phyloP scores from a whole-genome alignment of 2,329 filamentous ascomycete species.

The Aspergillus sp. region DNA sequence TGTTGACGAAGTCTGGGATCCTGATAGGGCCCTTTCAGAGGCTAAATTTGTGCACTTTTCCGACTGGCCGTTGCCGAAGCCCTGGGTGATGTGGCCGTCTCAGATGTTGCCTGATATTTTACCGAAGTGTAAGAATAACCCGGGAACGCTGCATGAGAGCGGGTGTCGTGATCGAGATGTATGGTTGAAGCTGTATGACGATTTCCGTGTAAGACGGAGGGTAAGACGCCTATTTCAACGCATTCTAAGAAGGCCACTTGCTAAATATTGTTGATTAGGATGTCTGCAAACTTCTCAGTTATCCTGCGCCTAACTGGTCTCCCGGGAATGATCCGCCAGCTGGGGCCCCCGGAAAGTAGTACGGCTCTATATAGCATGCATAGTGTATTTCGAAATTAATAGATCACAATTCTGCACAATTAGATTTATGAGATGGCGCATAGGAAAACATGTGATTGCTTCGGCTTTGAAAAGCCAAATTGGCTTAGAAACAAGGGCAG shows the following conservation, averaged over 20 bases:
- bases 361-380: neutral
- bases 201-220: constrained; percentile 35
- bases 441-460: neutral
- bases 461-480: too few species aligned
- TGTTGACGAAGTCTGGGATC: constrained; percentile 58
- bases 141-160: constrained; percentile 36
- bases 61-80: constrained; percentile 70
- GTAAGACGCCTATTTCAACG: constrained; percentile 15
- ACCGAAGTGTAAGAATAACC: constrained; percentile 35
- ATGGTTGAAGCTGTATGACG: constrained; percentile 39
- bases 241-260: neutral
- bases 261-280: constrained; percentile 21
- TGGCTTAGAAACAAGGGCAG: too few species aligned
- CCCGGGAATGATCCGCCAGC: constrained; percentile 7
- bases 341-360: too few species aligned
- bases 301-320: constrained; percentile 34
- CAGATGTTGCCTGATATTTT: constrained; percentile 31
- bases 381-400: neutral
- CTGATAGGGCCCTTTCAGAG: constrained; percentile 55
- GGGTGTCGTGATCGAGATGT: constrained; percentile 39
- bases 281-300: constrained; percentile 38
- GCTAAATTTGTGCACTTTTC: constrained; percentile 70
- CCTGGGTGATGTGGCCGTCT: constrained; percentile 52
- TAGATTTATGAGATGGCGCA: neutral
- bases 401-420: neutral